Evolutionary conservation across 1,284 basidiomycete species (phyloP).

Genomic region (Sutorius eximius): DNA sequence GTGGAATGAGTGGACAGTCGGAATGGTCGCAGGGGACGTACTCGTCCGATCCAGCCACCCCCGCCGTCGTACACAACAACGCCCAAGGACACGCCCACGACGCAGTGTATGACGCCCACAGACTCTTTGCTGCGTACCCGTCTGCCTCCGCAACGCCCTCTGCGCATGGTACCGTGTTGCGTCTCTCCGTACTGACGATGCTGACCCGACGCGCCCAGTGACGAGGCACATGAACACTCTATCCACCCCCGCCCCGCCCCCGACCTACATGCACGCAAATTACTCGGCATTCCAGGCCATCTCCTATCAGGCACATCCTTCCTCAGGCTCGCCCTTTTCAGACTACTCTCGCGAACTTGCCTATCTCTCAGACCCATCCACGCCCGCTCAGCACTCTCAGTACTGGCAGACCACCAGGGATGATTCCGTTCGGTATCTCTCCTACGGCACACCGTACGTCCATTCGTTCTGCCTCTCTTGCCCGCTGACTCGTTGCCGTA

Average conservation of each 20-base stretch:
- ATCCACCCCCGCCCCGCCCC: constrained; percentile 53
- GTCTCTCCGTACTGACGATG: constrained; percentile 8
- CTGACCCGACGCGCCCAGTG: constrained; percentile 42
- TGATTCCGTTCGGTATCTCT: constrained; percentile 33
- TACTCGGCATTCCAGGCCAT: constrained; percentile 44
- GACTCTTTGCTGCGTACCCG: constrained; percentile 62
- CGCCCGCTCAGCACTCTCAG: constrained; percentile 29
- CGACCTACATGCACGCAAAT: constrained; percentile 61
- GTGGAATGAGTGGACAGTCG: constrained; percentile 25
- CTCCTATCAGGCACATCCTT: constrained; percentile 49
- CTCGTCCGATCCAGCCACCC: constrained; percentile 16
- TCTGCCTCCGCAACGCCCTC: constrained; percentile 69
- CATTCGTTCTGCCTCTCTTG: neutral
- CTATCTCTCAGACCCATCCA: constrained; percentile 33
- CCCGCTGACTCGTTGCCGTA: constrained; percentile 12
- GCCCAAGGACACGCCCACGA: constrained; percentile 28
- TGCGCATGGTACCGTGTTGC: constrained; percentile 52
- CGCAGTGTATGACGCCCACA: constrained; percentile 61
- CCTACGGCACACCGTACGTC: constrained; percentile 32
- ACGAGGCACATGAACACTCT: constrained; percentile 62
- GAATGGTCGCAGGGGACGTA: constrained; percentile 24
- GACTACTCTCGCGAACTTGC: constrained; percentile 35
- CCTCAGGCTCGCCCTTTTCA: constrained; percentile 27
- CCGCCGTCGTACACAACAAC: neutral
- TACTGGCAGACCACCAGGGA: constrained; percentile 35